Conservation (phyloP, 306 rosid species). For the Casuarina cunninghamiana region DNA sequence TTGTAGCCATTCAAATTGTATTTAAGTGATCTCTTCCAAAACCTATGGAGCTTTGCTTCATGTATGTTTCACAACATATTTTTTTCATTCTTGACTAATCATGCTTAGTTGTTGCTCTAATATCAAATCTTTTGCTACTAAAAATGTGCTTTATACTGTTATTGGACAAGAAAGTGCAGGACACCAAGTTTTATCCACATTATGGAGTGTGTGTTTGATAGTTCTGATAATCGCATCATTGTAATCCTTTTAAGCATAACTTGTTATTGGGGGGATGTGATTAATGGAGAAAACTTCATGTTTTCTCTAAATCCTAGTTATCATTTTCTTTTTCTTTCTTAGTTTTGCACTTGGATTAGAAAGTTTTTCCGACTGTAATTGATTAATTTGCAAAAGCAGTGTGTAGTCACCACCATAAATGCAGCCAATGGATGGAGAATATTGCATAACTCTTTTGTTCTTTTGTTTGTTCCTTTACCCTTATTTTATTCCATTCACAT, state of each 20-base stretch:
- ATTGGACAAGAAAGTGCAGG: constrained; percentile 92
- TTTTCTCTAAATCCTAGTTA: background rate
- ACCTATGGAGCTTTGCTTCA: constrained; percentile 86
- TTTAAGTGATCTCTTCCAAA: constrained; percentile 86
- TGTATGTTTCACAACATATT: constrained; percentile 48
- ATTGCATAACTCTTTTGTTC: background rate
- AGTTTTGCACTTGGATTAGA: background rate
- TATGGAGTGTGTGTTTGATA: constrained; percentile 97
- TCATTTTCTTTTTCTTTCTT: background rate
- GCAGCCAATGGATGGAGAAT: background rate
- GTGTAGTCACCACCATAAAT: background rate
- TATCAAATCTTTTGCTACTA: background rate
- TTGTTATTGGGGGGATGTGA: constrained; percentile 14
- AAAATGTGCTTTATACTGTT: constrained; percentile 12
- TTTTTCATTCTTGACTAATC: constrained; percentile 13
- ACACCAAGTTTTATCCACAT: constrained; percentile 81
- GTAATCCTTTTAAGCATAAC: constrained; percentile 42
- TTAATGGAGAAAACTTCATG: background rate
- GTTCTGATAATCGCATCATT: constrained; percentile 93
- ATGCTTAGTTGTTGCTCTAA: background rate
- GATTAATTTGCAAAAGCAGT: background rate
- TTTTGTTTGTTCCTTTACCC: background rate
- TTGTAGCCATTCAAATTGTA: constrained; percentile 87
- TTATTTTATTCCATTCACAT: background rate
- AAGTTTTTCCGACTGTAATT: background rate